Percentiles rank a stretch among this genome's conserved stretches.
Evolutionary conservation across 495 filamentous ascomycete species (phyloP).

Genomic region (Schizothecium vesticola): DNA sequence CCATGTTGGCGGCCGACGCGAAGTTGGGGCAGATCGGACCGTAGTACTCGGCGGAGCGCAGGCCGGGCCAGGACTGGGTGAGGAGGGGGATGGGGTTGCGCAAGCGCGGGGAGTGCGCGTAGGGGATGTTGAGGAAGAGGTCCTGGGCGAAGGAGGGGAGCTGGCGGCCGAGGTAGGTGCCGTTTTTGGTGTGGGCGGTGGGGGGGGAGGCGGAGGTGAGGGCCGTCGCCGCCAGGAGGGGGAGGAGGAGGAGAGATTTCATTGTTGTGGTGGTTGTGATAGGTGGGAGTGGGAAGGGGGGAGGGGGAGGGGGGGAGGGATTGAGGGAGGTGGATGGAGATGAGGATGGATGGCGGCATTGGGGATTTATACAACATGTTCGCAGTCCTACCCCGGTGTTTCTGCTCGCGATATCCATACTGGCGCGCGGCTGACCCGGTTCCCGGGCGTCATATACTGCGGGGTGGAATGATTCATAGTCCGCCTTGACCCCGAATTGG

Average conservation of each 20-base stretch:
- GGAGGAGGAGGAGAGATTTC: not conserved
- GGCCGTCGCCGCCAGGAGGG: not conserved
- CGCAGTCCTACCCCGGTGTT: too few relatives aligned
- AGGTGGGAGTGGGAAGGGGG: too few relatives aligned
- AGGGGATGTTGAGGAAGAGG: slow-evolving; percentile 51
- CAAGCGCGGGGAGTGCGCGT: slow-evolving; percentile 41
- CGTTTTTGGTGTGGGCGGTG: slow-evolving; percentile 26
- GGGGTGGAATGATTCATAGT: not conserved
- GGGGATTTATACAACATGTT: not conserved
- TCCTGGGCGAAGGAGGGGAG: slow-evolving; percentile 43
- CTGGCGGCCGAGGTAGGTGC: slow-evolving; percentile 40
- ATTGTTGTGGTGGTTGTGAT: too few relatives aligned
- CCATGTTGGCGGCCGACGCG: slow-evolving; percentile 33
- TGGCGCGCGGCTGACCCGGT: too few relatives aligned
- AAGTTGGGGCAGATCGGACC: slow-evolving; percentile 39
- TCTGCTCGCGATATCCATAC: not conserved
- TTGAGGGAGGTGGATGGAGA: too few relatives aligned
- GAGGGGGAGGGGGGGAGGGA: too few relatives aligned
- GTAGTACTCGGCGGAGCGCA: slow-evolving; percentile 42
- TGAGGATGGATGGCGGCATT: too few relatives aligned
- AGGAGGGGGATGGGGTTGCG: slow-evolving; percentile 29
- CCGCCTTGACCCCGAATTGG: not conserved
- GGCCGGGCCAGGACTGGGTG: slow-evolving; percentile 25
- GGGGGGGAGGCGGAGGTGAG: not conserved
- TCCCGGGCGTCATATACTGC: not conserved